Base-by-base conservation (phyloP, 192 early-diverging fungal species). In the Coemansia reversa region DNA sequence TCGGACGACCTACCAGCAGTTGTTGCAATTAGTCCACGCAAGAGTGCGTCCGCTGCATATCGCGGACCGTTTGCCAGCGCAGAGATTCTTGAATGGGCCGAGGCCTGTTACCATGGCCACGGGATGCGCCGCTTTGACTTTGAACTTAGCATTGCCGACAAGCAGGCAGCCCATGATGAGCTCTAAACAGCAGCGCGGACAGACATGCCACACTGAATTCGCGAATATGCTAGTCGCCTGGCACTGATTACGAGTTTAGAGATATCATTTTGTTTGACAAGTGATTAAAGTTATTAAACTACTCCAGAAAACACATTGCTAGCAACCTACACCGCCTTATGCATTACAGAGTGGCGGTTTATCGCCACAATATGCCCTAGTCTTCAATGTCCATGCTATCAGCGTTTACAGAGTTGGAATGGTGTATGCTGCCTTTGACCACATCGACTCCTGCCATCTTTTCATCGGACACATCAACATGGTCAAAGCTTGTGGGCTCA, bases 51-150 rank as follows among this genome's bases (percentile, higher is more conserved):
- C 55, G 74, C 84, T 14, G 84, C 86, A 5, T 88, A 84, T 62
- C 57, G 86, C 47, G 90, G 90, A 7, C 66, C 81, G 0, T 90
- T 85, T 75, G 81, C 85, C 50, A 71, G 79, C 23, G 60, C 79
- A n/a, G 77, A 75, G 16, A 79, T 91, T 22, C 72, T 81, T 51
- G 76, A 68, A 12, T 91, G 87, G 86, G 70, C 88, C 19, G 75
- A 84, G 7, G 74, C n/a, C 0, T 69, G 63, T 55, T 69, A 69
- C 33, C 30, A 60, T 23, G 74, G 74, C 67, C 59, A 58, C 70
- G 39, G 61, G 48, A 52, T 80, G 60, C 70, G 69, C 28, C 79
- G 72, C 19, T 83, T 81, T 76, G 54, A 62, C 1, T 85, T 82
- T 54, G 66, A 70, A 19, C 83, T 87, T 49, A 56, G 67, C 48